Evolutionary conservation across 345 rosid genomes (phyloP).

Genomic region (Linum usitatissimum): DNA sequence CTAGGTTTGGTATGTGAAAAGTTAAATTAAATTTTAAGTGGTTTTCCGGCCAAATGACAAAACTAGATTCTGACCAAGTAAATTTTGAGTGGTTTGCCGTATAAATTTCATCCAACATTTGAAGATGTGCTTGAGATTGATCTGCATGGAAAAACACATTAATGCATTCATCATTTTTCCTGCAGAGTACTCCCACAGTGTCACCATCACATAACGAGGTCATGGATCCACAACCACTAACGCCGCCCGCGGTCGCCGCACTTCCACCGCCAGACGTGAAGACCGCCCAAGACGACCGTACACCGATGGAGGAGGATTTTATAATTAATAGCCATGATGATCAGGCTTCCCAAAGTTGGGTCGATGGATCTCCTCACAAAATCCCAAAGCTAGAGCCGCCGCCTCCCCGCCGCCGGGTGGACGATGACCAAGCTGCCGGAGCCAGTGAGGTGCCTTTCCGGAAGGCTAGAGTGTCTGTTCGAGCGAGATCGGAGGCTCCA

Average conservation of each 20-base stretch:
- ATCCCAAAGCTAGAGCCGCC: constrained; percentile 35
- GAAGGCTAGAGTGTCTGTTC: constrained; percentile 46
- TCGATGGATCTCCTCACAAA: constrained; percentile 21
- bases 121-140: too few species aligned
- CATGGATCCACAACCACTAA: constrained; percentile 31
- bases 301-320: constrained; percentile 15
- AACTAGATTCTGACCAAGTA: too few species aligned
- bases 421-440: constrained; percentile 34
- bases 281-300: constrained; percentile 14
- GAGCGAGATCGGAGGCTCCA: constrained; percentile 51
- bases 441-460: constrained; percentile 25
- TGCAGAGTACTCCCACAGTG: too few species aligned
- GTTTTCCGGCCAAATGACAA: too few species aligned
- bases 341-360: constrained; percentile 31
- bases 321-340: constrained; percentile 25
- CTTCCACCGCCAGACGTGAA: constrained; percentile 23
- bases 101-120: too few species aligned
- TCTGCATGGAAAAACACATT: too few species aligned
- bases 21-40: too few species aligned
- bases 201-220: too few species aligned
- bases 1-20: too few species aligned
- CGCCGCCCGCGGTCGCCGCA: constrained; percentile 25
- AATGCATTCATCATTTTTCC: too few species aligned
- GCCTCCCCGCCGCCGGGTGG: constrained; percentile 2
- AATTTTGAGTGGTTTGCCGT: too few species aligned